Evolutionary conservation across 2,329 filamentous ascomycete genomes (phyloP).

Genomic region (Cladosporium sp.): DNA sequence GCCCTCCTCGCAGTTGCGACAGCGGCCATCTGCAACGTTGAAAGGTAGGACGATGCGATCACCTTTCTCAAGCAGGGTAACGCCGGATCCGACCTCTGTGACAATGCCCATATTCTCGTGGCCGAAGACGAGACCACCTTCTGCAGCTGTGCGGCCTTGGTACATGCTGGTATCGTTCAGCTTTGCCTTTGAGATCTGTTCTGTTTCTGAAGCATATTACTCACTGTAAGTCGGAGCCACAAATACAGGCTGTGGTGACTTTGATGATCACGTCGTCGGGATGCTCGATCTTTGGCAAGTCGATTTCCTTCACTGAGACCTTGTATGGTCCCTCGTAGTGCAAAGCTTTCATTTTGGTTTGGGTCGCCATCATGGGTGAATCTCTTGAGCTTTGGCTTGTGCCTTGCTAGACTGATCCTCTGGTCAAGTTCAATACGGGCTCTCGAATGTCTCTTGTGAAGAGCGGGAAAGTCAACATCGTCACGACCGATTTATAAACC

Average conservation of each 20-base stretch:
- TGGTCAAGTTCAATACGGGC: neutral
- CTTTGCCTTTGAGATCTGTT: constrained; percentile 19
- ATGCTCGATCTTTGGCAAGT: constrained; percentile 56
- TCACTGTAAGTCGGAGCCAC: constrained; percentile 40
- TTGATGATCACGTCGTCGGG: constrained; percentile 63
- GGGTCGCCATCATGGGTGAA: constrained; percentile 6
- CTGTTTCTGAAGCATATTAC: constrained; percentile 44
- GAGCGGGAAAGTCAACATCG: neutral
- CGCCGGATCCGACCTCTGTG: constrained; percentile 53
- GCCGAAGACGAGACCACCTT: constrained; percentile 58
- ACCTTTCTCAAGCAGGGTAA: constrained; percentile 58
- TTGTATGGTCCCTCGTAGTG: constrained; percentile 60
- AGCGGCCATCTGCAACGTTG: constrained; percentile 61
- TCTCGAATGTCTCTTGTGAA: neutral
- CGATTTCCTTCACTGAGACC: constrained; percentile 59
- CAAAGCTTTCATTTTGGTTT: constrained; percentile 54
- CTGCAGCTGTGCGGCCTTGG: constrained; percentile 60
- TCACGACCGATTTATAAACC: constrained; percentile 1
- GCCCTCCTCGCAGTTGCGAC: constrained; percentile 61
- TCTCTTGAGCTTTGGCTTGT: neutral
- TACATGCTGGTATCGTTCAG: constrained; percentile 51
- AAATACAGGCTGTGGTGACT: constrained; percentile 56
- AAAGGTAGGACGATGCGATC: constrained; percentile 63
- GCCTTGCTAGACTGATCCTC: too few species aligned
- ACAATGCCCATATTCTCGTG: constrained; percentile 47